These are phyloP conservation scores for Craspedostauros australis DNA, from an alignment of 108 stramenopile genomes.

Conservation along the genomic window DNA sequence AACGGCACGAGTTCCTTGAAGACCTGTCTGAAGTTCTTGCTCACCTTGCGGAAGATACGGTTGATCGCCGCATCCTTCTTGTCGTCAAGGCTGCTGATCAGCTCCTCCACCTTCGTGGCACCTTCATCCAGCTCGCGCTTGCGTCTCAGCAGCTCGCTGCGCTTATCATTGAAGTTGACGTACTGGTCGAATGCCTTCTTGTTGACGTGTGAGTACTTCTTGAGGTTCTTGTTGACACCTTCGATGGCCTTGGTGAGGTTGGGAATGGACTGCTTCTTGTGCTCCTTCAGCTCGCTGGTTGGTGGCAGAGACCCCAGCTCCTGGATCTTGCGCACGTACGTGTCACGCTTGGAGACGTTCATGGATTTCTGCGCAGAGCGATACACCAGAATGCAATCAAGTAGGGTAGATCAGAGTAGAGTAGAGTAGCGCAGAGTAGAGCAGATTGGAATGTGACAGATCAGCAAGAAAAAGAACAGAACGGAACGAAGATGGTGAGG, in stretches of 20 bases:
- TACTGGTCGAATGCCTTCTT: slow-evolving; percentile 99
- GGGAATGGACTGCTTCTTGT: slow-evolving; percentile 59
- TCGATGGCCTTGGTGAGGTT: slow-evolving; percentile 83
- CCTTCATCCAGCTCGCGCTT: slow-evolving; percentile 90
- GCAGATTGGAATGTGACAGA: slow-evolving; percentile 5
- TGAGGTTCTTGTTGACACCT: slow-evolving; percentile 84
- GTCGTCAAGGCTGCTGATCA: slow-evolving; percentile 89
- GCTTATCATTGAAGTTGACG: slow-evolving; percentile 95
- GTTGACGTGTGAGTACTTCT: slow-evolving; percentile 97
- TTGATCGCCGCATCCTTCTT: slow-evolving; percentile 99
- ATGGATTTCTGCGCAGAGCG: slow-evolving; percentile 88
- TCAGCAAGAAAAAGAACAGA: not conserved
- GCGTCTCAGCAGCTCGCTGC: slow-evolving; percentile 82
- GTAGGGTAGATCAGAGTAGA: too few species aligned
- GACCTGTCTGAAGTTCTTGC: slow-evolving; percentile 94
- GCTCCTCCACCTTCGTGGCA: slow-evolving; percentile 86
- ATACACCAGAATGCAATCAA: not conserved
- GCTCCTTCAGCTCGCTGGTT: slow-evolving; percentile 69
- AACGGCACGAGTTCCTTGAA: slow-evolving; percentile 96
- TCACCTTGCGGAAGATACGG: slow-evolving; percentile 95
- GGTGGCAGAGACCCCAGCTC: slow-evolving; percentile 90
- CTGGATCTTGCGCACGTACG: slow-evolving; percentile 85
- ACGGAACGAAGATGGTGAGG: not conserved
- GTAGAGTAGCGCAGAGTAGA: too few species aligned
- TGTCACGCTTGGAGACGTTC: slow-evolving; percentile 78